Evolutionary conservation across 2,329 filamentous ascomycete genomes (phyloP).

Genomic region (Fusarium goolgardi): DNA sequence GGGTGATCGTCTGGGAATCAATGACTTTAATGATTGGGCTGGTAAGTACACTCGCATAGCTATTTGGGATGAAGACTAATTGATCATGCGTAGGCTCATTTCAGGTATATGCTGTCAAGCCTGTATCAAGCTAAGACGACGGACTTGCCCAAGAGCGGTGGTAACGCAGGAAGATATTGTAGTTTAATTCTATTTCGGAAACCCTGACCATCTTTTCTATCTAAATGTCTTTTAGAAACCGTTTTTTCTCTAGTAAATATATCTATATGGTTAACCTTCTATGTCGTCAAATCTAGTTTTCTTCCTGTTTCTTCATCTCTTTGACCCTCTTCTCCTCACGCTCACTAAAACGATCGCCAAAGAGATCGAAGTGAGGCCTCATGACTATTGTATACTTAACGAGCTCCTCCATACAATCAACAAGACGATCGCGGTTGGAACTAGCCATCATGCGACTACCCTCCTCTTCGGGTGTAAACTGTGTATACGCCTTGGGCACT

Average conservation of each 20-base stretch:
- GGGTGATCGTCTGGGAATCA: fast-evolving
- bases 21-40: neutral
- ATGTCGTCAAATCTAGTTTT: neutral
- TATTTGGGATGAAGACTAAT: fast-evolving
- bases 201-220: too few species aligned
- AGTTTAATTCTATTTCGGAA: neutral
- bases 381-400: conserved; percentile 13
- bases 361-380: conserved; percentile 1
- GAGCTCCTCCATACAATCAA: conserved; percentile 12
- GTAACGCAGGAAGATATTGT: too few species aligned
- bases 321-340: neutral
- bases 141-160: too few species aligned
- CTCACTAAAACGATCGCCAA: conserved; percentile 5
- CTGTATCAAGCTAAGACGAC: too few species aligned
- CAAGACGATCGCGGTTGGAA: neutral
- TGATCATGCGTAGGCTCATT: neutral
- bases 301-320: neutral
- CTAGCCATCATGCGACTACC: conserved; percentile 3
- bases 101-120: neutral
- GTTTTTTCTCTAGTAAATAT: neutral
- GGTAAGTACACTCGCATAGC: fast-evolving
- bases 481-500: neutral
- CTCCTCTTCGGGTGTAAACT: neutral
- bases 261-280: neutral
- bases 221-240: too few species aligned